phyloP scores from a whole-genome alignment of 2,329 filamentous ascomycete species.

The Tolypocladium guangdongense region DNA sequence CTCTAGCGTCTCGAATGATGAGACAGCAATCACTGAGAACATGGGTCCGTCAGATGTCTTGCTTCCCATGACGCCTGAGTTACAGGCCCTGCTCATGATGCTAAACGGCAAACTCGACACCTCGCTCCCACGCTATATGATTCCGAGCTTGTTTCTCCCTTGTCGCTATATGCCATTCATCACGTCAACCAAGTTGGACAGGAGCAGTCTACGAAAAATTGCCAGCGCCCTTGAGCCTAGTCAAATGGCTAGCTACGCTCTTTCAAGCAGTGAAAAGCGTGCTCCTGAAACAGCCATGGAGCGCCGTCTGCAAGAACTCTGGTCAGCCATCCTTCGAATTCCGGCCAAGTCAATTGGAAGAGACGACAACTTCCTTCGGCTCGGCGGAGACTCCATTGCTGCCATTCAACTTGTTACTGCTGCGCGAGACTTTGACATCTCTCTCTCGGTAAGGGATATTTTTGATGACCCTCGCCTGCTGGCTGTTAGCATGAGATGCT shows the following conservation, averaged over 20 bases:
- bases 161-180: conserved; percentile 3
- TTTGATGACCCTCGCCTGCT: conserved; percentile 9
- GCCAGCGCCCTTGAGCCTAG: too few relatives aligned
- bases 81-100: background rate
- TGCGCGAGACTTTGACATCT: conserved; percentile 7
- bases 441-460: conserved; percentile 10
- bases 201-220: too few relatives aligned
- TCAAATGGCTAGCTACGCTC: too few relatives aligned
- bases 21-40: too few relatives aligned
- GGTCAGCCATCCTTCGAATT: conserved; percentile 25
- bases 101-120: background rate
- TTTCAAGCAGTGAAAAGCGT: too few relatives aligned
- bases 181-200: conserved; percentile 3
- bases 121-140: conserved; percentile 1
- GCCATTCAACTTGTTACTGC: conserved; percentile 12
- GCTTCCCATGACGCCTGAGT: background rate
- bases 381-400: conserved; percentile 18
- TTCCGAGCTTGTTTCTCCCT: conserved; percentile 2
- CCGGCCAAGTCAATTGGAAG: conserved; percentile 1
- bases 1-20: too few relatives aligned
- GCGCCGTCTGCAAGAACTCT: background rate
- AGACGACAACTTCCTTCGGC: conserved; percentile 14
- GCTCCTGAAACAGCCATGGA: background rate
- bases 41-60: too few relatives aligned
- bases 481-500: too few relatives aligned